phyloP scores from a whole-genome alignment of 192 early-diverging fungal genomes.

The Entophlyctis helioformis region DNA sequence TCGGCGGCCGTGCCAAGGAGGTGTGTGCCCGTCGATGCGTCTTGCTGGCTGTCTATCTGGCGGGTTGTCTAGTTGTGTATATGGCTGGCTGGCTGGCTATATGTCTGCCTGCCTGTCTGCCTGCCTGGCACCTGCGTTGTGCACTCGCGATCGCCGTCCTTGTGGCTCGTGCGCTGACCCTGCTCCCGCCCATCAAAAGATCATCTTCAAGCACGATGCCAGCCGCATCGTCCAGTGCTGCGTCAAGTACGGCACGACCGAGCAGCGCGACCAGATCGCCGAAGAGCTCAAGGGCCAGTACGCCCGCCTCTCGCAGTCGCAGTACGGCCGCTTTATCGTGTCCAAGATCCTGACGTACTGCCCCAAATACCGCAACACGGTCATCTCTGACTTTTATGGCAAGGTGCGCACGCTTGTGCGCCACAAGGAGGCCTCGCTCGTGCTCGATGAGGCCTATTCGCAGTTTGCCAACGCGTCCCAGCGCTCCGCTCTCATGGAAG shows the following conservation, averaged over 20 bases:
- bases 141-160: background rate
- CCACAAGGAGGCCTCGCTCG: conserved; percentile 77
- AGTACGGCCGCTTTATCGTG: conserved; percentile 85
- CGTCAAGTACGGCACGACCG: conserved; percentile 73
- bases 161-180: background rate
- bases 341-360: conserved; percentile 75
- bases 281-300: conserved; percentile 69
- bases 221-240: conserved; percentile 83
- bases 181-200: conserved; percentile 4
- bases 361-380: conserved; percentile 48
- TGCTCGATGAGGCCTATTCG: conserved; percentile 76
- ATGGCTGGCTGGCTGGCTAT: background rate
- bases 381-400: conserved; percentile 71
- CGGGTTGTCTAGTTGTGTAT: too few species aligned
- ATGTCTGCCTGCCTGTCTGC: too few species aligned
- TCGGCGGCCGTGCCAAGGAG: conserved; percentile 71
- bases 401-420: conserved; percentile 72
- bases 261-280: conserved; percentile 69
- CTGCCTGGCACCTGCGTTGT: too few species aligned
- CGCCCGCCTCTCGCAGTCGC: conserved; percentile 55
- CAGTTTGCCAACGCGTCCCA: conserved; percentile 69
- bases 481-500: conserved; percentile 60
- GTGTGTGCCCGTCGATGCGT: conserved; percentile 3
- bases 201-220: conserved; percentile 93
- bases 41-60: too few species aligned